Base-by-base conservation (phyloP, 352 stramenopile genomes). In the Hyaloperonospora brassicae region DNA sequence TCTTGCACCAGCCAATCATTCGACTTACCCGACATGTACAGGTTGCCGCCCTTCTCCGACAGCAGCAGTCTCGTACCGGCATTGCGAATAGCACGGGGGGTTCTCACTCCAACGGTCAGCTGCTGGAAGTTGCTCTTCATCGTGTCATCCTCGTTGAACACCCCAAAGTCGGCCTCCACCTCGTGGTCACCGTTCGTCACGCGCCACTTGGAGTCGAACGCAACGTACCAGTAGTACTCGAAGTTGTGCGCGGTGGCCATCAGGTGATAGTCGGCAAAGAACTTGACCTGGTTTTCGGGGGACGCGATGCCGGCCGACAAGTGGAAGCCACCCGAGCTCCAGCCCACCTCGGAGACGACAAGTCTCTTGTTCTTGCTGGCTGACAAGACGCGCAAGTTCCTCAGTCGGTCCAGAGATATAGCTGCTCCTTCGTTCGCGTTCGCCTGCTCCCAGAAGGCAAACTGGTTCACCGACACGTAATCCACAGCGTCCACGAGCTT, bases 391-490 rank as follows among this genome's bases (percentile, higher is more conserved):
- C 77, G 73, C 12, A 86, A 61, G 30, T 61, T 68, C 36, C 71
- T 70, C 6, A 87, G 70, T 9, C 73, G 76, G 47, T 86, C 75
- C 1, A 92, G 68, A 24, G 73, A 78, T 8, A 66, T 59, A 5
- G 69, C 55, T 8, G 59, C 57, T 13, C 52, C 79, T n/a, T 87
- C 74, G 13, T 71, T 75, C 12, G 79, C 53, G 39, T 84, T 65
- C 5, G 49, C 52, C 5, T 52, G 46, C 42, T 89, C 79, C 81
- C 81, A 92, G 60, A 86, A 86, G 11, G 76, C 79, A 48, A 92
- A 92, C 60, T 92, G 73, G 67, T 89, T 92, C 35, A 87, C 68
- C 17, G 72, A 82, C 17, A 88, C 55, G 50, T 76, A 75, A 50
- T 92, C 81, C 2, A 87, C 76, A 0, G 73, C 76, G 17, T 85